phyloP scores from a whole-genome alignment of 2,329 filamentous ascomycete species.

The Emmonsia crescens region DNA sequence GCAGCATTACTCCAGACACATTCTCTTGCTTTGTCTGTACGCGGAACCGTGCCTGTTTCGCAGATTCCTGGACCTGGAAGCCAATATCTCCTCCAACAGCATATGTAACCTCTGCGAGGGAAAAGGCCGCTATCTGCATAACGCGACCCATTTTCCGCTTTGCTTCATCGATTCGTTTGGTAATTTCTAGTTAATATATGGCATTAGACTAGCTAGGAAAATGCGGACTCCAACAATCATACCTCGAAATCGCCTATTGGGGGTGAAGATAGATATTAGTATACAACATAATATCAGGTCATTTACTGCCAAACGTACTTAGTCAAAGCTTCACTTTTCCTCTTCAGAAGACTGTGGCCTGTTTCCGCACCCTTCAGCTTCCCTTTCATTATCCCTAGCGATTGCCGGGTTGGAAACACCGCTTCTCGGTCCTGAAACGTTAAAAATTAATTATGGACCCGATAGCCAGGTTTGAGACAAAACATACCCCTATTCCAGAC shows the following conservation, averaged over 20 bases:
- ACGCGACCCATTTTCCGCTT: conserved; percentile 99
- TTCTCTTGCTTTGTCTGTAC: conserved; percentile 96
- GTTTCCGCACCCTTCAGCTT: conserved; percentile 92
- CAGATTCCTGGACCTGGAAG: conserved; percentile 95
- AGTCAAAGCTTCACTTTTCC: conserved; percentile 95
- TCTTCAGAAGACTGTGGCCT: conserved; percentile 88
- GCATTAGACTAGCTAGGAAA: conserved; percentile 7
- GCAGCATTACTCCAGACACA: conserved; percentile 89
- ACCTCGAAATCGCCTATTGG: conserved; percentile 75
- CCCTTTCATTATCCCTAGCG: conserved; percentile 90
- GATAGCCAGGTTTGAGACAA: background rate
- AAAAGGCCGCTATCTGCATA: conserved; percentile 98
- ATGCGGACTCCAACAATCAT: conserved; percentile 16
- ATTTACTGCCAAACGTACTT: conserved; percentile 52
- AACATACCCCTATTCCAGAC: conserved; percentile 32
- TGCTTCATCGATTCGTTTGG: conserved; percentile 90
- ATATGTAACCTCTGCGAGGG: conserved; percentile 92
- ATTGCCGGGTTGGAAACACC: conserved; percentile 96
- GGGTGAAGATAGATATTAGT: conserved; percentile 14
- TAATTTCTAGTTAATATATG: conserved; percentile 59
- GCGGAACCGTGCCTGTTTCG: conserved; percentile 83
- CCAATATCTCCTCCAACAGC: conserved; percentile 91
- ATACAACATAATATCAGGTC: background rate
- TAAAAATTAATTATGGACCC: conserved; percentile 9
- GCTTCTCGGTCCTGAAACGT: conserved; percentile 70